Base-by-base conservation (phyloP, 345 rosid species). In the Limnanthes douglasii region DNA sequence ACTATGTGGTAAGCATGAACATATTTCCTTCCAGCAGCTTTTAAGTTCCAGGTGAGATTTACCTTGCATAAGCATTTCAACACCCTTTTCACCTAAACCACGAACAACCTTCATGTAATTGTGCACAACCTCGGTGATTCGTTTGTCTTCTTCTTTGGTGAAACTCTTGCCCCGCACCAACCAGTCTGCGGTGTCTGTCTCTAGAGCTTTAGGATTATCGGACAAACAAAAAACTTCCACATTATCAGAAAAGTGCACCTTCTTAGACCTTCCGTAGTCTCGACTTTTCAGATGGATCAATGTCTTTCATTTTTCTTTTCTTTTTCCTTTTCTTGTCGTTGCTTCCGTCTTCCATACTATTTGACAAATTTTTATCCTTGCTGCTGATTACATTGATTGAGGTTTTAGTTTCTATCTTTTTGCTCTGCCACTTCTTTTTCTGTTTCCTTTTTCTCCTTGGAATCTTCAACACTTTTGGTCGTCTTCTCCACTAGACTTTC, bases 1-100 rank as follows among this genome's bases (percentile, higher is more conserved):
- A 51, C 97, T 72, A 80, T 74, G 64, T 11, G 90, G 84, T 57
- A 83, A 23, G 46, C 70, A 66, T 15, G 68, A 19, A 3, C 59
- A 56, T 15, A 79, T 88, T 51, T 76, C 90, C 59, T 67, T 73
- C 93, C 90, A 79, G 37, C 90, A 79, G 10, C 60, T 50, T 55
- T 39, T 76, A 17, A 50, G 2, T 53, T 62, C 47, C 4, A 52
- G 56, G 57, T 72, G 35, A 34, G 21, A 11, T 31, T 10, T 28
- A 47, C 77, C 67, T 14, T 71, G 13, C 59, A 83, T 28, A 43
- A 83, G 43, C 85, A 62, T 86, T 11, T 67, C 18, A 15, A 73
- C 0, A 27, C 90, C 93, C 4, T 73, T 65, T 24, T 70, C 86
- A 16, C 90, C 86, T 45, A 83, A 67, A 21, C 37, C 45, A 42